These are phyloP conservation scores for Paramecium pentaurelia DNA, from an alignment of 73 alveolate species.

Conservation along the genomic window DNA sequence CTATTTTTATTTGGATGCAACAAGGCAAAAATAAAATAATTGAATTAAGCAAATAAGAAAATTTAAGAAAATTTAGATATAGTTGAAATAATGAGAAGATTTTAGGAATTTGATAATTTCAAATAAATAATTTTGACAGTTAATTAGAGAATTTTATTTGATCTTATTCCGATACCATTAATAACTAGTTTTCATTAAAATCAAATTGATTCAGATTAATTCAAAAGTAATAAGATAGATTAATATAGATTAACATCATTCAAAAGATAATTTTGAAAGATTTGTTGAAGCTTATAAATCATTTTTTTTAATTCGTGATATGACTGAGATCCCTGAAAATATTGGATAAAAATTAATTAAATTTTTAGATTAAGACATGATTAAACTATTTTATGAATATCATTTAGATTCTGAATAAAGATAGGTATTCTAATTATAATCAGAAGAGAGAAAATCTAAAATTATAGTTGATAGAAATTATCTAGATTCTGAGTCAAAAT, in stretches of 20 bases:
- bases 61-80: background rate
- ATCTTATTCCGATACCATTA: background rate
- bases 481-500: background rate
- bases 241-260: background rate
- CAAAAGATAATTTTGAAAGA: background rate
- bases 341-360: background rate
- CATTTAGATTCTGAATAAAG: background rate
- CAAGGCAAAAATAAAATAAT: background rate
- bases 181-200: background rate
- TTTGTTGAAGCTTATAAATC: background rate
- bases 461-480: background rate
- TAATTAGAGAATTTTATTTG: background rate
- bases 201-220: background rate
- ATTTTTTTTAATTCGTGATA: background rate
- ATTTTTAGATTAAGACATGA: background rate
- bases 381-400: background rate
- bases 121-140: background rate
- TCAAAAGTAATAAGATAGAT: background rate
- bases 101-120: background rate
- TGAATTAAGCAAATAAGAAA: background rate
- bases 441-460: background rate
- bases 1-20: background rate
- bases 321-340: background rate
- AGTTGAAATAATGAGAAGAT: background rate
- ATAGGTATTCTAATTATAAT: background rate